Evolutionary conservation across 129 eudicot genomes (phyloP), one percentile per base, ranked within the genome.

Genomic region (Chrysanthemum seticuspe): DNA sequence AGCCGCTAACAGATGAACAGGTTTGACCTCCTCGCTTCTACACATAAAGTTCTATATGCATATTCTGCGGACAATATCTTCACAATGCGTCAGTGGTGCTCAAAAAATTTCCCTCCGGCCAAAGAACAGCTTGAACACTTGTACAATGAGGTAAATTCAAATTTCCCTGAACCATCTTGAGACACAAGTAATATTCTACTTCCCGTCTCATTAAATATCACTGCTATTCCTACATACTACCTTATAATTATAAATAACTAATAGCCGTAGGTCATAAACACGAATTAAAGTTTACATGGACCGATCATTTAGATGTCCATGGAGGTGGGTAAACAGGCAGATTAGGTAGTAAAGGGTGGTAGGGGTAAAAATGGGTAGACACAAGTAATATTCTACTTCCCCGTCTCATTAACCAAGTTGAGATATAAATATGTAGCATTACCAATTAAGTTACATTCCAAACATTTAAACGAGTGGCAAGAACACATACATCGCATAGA

Each of bases 1-100:
- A 70, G 87, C 98, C 65, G 95, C 96, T 74, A 94, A 94, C 86
- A 88, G 98, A 87, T 94, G 98, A 97, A 94, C 98, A 94, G 98
- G 98, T 94, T 73, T 61, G 49, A 75, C 75, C 69, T 70, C 64
- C 34, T 36, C 10, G 10, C 45, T 7, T 36, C 45, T 58, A n/a
- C 59, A 63, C 36, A 68, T 73, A 23, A 48, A 36, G 59, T 62
- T 64, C 48, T 71, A 44, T 69, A 65, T 27, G 19, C 67, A 18
- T 65, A 59, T 56, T 75, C 13, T 45, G 58, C 93, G 85, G 96
- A 92, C 61, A 88, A 93, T 80, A 83, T 90, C 49, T 87, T 94
- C 85, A 94, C 97, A 62, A 75, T 90, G 85, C 84, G 82, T 16
- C 97, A 94, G 71, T 94, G 98, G 98, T 90, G 98, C 57, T 78